phyloP scores from a whole-genome alignment of 805 yeast species.

The Kluyveromyces starmeri region DNA sequence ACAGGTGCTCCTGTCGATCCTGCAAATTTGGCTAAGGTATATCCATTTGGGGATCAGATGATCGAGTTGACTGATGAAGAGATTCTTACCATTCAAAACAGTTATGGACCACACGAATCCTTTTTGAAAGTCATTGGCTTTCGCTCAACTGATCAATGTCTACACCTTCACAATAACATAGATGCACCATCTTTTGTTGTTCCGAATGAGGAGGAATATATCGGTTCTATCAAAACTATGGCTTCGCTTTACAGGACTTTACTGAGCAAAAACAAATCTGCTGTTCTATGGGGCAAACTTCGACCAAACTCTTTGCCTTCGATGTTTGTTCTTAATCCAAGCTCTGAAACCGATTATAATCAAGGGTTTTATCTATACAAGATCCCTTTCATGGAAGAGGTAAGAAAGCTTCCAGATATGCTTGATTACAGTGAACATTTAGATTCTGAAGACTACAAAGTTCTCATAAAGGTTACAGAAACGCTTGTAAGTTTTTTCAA shows the following conservation, averaged over 20 bases:
- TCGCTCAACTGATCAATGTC: slow-evolving; percentile 34
- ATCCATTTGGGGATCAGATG: slow-evolving; percentile 39
- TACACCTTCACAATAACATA: slow-evolving; percentile 43
- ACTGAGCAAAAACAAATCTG: slow-evolving; percentile 42
- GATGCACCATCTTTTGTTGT: slow-evolving; percentile 54
- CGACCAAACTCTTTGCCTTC: slow-evolving; percentile 46
- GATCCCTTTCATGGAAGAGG: slow-evolving; percentile 68
- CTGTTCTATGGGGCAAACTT: slow-evolving; percentile 64
- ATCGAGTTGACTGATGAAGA: slow-evolving; percentile 34
- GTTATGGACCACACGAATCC: slow-evolving; percentile 33
- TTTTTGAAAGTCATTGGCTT: slow-evolving; percentile 63
- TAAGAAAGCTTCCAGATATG: slow-evolving; percentile 52
- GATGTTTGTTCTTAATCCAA: slow-evolving; percentile 53
- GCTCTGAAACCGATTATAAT: slow-evolving; percentile 30
- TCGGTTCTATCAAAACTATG: slow-evolving; percentile 60
- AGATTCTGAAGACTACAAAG: slow-evolving; percentile 15
- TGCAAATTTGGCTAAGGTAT: slow-evolving; percentile 31
- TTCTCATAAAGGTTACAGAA: slow-evolving; percentile 18
- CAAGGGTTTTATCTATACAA: slow-evolving; percentile 66
- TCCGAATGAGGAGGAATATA: slow-evolving; percentile 51
- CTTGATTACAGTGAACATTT: slow-evolving; percentile 6
- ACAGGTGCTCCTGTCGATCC: slow-evolving; percentile 38
- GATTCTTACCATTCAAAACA: slow-evolving; percentile 26
- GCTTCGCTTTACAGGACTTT: slow-evolving; percentile 59
- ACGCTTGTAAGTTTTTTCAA: slow-evolving; percentile 34